Base-by-base conservation (phyloP, 495 filamentous ascomycete species). In the Tuber magnatum region DNA sequence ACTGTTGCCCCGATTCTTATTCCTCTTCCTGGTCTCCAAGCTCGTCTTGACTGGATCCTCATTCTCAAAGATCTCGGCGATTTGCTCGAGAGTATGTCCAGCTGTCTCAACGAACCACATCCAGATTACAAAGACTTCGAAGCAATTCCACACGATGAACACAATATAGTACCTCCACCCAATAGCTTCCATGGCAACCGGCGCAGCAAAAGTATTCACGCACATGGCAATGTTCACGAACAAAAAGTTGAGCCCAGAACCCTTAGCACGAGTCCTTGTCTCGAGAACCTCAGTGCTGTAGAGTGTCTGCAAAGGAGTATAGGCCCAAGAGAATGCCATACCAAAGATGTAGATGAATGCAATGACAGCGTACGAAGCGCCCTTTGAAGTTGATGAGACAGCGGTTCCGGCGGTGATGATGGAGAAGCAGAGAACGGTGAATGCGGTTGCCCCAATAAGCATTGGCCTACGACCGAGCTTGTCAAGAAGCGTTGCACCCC, bases 331-430 rank as follows among this genome's bases (percentile, higher is more conserved):
- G 85, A 86, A 91, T 3, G 87, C 85, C 46, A 89, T 87, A 35
- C 90, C 90, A 78, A 92, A 91, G 71, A 92, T 82, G 82, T 90
- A 92, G 80, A 92, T 90, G 76, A 90, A 87, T 4, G 88, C 88
- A 68, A 92, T 88, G 14, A 83, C 85, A 18, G 86, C 88, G 69
- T 87, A 85, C 0, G 88, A 87, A 2, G 86, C 86, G 69, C 80
- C 81, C 9, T 81, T 76, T 77, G 87, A 83, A 44, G 84, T 79
- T 71, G 83, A 83, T 10, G 86, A 85, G 35, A 85, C 68, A 9
- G 86, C 86, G 5, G 86, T 87, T 40, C 87, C 85, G 4, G 85
- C 85, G 1, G 86, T 87, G 44, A 90, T 86, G 77, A 88, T 84
- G 72, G 85, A 82, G 81, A 88, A 89, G 70, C 86, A 83, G 38